Evolutionary conservation across 1,284 basidiomycete species (phyloP).

Genomic region (Fistulina hepatica): DNA sequence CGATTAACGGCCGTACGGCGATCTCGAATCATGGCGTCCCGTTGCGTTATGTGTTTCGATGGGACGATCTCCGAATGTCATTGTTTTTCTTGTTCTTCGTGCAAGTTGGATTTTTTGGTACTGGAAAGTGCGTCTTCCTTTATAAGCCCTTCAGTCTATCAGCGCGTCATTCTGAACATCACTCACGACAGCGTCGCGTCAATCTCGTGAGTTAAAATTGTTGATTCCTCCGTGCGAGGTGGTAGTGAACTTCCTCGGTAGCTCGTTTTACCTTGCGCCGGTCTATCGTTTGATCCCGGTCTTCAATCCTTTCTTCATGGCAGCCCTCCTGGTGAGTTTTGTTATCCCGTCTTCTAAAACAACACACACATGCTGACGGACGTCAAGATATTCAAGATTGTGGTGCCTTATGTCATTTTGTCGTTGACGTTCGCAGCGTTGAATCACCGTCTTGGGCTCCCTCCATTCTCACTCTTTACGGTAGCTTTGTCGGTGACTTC

Average conservation of each 20-base stretch:
- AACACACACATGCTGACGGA: too few species aligned
- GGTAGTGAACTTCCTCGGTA: slow-evolving; percentile 19
- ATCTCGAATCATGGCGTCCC: too few species aligned
- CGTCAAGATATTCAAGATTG: slow-evolving; percentile 67
- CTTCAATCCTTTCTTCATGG: slow-evolving; percentile 84
- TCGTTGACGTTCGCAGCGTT: slow-evolving; percentile 58
- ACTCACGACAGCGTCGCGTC: slow-evolving; percentile 65
- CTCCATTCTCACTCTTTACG: slow-evolving; percentile 69
- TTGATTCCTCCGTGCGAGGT: neutral
- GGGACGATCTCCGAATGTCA: slow-evolving; percentile 64
- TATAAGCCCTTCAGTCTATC: neutral
- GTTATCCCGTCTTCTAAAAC: slow-evolving; percentile 1
- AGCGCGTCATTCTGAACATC: slow-evolving; percentile 2
- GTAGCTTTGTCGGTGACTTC: slow-evolving; percentile 67
- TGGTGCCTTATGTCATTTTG: slow-evolving; percentile 71
- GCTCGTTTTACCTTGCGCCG: slow-evolving; percentile 82
- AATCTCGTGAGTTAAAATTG: slow-evolving; percentile 51
- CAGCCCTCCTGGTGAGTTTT: slow-evolving; percentile 46
- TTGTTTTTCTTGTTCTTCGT: slow-evolving; percentile 82
- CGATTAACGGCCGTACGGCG: slow-evolving; percentile 1
- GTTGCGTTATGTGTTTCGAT: slow-evolving; percentile 36
- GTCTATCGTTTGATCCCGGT: slow-evolving; percentile 83
- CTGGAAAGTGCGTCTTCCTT: slow-evolving; percentile 75
- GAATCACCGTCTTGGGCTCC: slow-evolving; percentile 53
- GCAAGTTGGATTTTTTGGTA: slow-evolving; percentile 83